These are phyloP conservation scores for Fusarium beomiforme DNA, from an alignment of 2,329 filamentous ascomycete species.

Conservation along the genomic window DNA sequence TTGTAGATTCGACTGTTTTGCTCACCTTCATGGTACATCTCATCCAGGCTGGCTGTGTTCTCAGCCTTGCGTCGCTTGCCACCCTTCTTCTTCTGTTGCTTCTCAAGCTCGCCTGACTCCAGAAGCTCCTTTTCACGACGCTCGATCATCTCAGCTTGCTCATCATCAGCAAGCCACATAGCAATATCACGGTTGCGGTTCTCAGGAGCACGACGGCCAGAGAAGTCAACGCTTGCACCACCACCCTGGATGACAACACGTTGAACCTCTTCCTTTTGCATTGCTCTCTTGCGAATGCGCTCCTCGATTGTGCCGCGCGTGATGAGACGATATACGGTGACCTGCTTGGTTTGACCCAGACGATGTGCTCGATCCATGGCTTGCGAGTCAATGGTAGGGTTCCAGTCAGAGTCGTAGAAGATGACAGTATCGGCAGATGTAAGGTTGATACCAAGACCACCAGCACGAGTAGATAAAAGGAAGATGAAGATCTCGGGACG, in stretches of 20 bases:
- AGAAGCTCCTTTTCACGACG: constrained; percentile 88
- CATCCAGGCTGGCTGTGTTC: constrained; percentile 78
- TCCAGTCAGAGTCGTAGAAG: constrained; percentile 99
- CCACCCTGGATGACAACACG: constrained; percentile 95
- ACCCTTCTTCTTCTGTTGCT: constrained; percentile 71
- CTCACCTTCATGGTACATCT: constrained; percentile 99
- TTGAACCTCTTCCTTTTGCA: constrained; percentile 99
- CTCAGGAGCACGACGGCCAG: constrained; percentile 85
- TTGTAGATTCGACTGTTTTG: constrained; percentile 20
- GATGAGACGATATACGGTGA: constrained; percentile 97
- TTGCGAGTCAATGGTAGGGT: constrained; percentile 97
- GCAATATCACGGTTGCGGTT: constrained; percentile 98
- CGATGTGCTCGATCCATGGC: constrained; percentile 99
- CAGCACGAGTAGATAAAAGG: constrained; percentile 92
- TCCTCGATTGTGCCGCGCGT: constrained; percentile 97
- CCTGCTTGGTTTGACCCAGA: constrained; percentile 93
- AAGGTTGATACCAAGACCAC: constrained; percentile 97
- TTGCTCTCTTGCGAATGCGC: constrained; percentile 92
- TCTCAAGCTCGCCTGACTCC: constrained; percentile 74
- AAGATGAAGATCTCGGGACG: constrained; percentile 97
- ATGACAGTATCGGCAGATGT: constrained; percentile 98
- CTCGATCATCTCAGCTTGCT: constrained; percentile 94
- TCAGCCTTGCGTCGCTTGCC: constrained; percentile 65
- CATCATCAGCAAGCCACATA: constrained; percentile 98
- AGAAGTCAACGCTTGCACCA: constrained; percentile 94